A percentile compares a stretch with the other conserved stretches of the same genome.
Evolutionary conservation across 208 protist species (phyloP).

Genomic region (Phytomonas serpens): DNA sequence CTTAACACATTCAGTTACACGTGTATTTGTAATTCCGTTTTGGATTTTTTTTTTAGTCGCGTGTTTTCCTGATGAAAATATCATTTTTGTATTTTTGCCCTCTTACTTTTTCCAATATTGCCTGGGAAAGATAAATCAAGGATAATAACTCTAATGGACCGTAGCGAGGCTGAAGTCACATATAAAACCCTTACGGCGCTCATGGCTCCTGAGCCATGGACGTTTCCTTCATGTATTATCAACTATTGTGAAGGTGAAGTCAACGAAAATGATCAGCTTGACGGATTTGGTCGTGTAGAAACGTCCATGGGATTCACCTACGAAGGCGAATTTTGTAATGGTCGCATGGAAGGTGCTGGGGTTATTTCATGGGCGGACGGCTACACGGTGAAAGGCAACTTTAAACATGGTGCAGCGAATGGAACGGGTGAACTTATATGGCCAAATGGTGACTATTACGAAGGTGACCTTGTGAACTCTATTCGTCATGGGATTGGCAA

Average conservation of each 20-base stretch:
- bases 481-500: constrained; percentile 74
- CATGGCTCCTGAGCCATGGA: constrained; percentile 3
- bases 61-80: not conserved
- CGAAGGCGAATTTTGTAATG: constrained; percentile 34
- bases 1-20: not conserved
- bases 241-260: constrained; percentile 16
- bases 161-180: constrained; percentile 18
- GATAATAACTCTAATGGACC: not conserved
- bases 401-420: constrained; percentile 24
- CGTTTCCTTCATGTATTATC: constrained; percentile 29
- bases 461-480: constrained; percentile 44
- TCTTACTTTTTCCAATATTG: not conserved
- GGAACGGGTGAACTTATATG: constrained; percentile 29
- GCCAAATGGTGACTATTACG: constrained; percentile 60
- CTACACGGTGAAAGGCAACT: constrained; percentile 32
- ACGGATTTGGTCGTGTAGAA: constrained; percentile 14
- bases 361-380: constrained; percentile 43
- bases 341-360: constrained; percentile 43
- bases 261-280: constrained; percentile 18
- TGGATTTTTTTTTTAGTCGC: not conserved
- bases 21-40: not conserved
- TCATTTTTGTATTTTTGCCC: not conserved
- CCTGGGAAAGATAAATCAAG: not conserved
- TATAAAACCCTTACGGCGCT: constrained; percentile 27
- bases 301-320: constrained; percentile 65